Percentiles rank a stretch among this genome's conserved stretches.
phyloP scores from a whole-genome alignment of 257 asterid species.

The Gentiana straminea region DNA sequence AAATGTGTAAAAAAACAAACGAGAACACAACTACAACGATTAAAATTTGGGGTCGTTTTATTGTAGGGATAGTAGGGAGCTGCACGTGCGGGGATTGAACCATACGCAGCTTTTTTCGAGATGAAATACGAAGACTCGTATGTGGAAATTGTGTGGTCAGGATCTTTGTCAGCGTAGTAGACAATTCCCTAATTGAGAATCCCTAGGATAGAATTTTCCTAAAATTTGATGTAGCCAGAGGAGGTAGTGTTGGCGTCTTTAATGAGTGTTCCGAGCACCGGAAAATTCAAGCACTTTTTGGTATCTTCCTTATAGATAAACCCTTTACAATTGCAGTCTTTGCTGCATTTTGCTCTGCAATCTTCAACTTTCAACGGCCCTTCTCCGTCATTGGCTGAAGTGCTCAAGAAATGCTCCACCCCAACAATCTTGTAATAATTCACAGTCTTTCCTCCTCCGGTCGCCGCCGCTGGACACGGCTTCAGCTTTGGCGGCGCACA shows the following conservation, averaged over 20 bases:
- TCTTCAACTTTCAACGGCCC: slow-evolving; percentile 2
- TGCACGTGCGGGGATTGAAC: no score
- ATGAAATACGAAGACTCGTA: no score
- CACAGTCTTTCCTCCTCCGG: background rate
- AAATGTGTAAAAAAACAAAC: no score
- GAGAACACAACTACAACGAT: no score
- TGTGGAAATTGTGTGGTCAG: no score
- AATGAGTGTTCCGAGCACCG: slow-evolving; percentile 2
- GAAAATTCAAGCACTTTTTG: slow-evolving; percentile 1
- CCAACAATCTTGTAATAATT: slow-evolving; percentile 15
- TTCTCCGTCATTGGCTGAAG: slow-evolving; percentile 5
- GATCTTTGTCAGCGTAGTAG: no score
- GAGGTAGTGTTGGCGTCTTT: slow-evolving; percentile 1
- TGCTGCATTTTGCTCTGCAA: slow-evolving; percentile 1
- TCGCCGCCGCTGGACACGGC: slow-evolving; percentile 8
- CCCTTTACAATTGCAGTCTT: slow-evolving; percentile 3
- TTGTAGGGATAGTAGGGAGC: no score
- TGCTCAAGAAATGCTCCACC: slow-evolving; percentile 14
- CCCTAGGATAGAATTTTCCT: no score
- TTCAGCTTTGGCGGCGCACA: slow-evolving; percentile 17
- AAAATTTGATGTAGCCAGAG: slow-evolving; percentile 1
- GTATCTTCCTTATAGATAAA: slow-evolving; percentile 5
- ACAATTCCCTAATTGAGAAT: no score
- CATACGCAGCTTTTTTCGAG: no score
- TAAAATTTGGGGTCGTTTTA: no score